phyloP scores from a whole-genome alignment of 768 basidiomycete species.

The Pulveroboletus ravenelii region DNA sequence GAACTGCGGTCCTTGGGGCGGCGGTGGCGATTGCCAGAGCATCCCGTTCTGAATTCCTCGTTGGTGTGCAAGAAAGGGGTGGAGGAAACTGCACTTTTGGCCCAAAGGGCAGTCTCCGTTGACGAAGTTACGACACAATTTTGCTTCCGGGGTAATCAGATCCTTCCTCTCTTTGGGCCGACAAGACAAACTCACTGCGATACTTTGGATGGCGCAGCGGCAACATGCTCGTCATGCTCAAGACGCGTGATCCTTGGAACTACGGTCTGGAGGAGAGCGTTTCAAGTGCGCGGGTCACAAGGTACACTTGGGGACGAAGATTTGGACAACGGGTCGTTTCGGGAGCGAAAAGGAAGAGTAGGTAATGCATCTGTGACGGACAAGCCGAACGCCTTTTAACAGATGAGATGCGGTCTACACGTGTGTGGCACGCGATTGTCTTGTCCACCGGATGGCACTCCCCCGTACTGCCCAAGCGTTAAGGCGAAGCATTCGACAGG shows the following conservation, averaged over 20 bases:
- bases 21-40: constrained; percentile 1
- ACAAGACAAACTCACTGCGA: constrained; percentile 27
- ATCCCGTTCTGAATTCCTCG: not conserved
- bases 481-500: not conserved
- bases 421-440: constrained; percentile 32
- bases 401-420: constrained; percentile 29
- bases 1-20: constrained; percentile 5
- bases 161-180: not conserved
- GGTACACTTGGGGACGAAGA: not conserved
- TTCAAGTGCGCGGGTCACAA: not conserved
- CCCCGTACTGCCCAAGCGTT: constrained; percentile 13
- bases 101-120: constrained; percentile 36
- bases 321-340: not conserved
- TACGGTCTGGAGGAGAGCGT: not conserved
- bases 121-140: constrained; percentile 35
- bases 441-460: constrained; percentile 11
- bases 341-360: constrained; percentile 6
- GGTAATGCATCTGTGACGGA: constrained; percentile 22
- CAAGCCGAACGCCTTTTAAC: constrained; percentile 25
- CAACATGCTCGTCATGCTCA: constrained; percentile 5
- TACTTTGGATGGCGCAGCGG: constrained; percentile 22
- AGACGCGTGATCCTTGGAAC: constrained; percentile 4
- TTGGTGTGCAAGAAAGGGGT: constrained; percentile 23
- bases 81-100: constrained; percentile 36
- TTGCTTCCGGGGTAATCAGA: constrained; percentile 24